Conservation (phyloP, 106 monocot genomes). For the Dendrobium chrysotoxum region DNA sequence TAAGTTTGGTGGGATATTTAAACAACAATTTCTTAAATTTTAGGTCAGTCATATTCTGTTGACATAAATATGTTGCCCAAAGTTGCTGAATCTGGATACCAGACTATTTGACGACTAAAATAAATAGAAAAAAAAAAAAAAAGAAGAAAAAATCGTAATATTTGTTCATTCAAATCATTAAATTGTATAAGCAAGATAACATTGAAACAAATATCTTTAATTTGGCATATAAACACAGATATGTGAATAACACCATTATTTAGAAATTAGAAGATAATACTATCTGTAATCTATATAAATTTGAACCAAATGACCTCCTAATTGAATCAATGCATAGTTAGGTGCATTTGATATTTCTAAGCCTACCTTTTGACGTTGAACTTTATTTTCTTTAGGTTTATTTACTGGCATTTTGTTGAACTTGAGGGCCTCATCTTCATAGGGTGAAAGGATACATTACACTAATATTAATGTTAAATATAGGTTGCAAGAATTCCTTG, state of each 20-base stretch:
- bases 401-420: neutral
- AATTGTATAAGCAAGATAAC: too few relatives aligned
- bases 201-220: too few relatives aligned
- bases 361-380: neutral
- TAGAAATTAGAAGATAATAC: neutral
- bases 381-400: neutral
- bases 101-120: too few relatives aligned
- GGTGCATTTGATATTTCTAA: neutral
- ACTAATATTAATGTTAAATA: neutral
- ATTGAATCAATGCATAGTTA: neutral
- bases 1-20: neutral
- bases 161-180: too few relatives aligned
- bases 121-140: too few relatives aligned
- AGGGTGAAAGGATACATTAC: neutral
- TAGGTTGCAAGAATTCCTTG: neutral
- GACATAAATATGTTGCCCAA: too few relatives aligned
- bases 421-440: neutral
- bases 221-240: neutral
- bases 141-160: too few relatives aligned
- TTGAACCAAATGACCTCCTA: neutral
- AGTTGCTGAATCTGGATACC: too few relatives aligned
- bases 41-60: too few relatives aligned
- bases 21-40: neutral
- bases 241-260: neutral
- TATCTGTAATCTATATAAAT: neutral